phyloP scores from a whole-genome alignment of 148 eudicot genomes.

The Diospyros kaki region DNA sequence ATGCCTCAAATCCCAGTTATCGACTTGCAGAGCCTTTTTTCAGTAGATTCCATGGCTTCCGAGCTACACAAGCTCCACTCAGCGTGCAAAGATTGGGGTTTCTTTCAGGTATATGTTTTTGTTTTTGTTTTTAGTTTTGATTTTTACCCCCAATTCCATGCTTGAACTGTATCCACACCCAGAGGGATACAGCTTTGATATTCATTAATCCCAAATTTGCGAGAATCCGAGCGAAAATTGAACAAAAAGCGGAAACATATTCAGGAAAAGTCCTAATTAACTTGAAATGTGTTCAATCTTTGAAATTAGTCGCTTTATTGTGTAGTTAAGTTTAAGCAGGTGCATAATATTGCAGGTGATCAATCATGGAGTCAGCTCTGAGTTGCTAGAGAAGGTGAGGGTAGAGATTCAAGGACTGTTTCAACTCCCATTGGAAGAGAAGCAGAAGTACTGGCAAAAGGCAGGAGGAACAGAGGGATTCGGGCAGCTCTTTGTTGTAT shows the following conservation, averaged over 20 bases:
- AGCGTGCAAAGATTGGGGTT: slow-evolving; percentile 17
- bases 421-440: slow-evolving; percentile 24
- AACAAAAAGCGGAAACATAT: too few species aligned
- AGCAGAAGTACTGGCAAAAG: slow-evolving; percentile 14
- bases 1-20: not conserved
- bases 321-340: too few species aligned
- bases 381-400: slow-evolving; percentile 21
- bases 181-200: too few species aligned
- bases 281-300: too few species aligned
- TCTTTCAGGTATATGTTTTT: slow-evolving; percentile 14
- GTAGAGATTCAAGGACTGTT: slow-evolving; percentile 14
- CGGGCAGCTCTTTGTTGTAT: slow-evolving; percentile 26
- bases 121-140: too few species aligned
- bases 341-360: slow-evolving; percentile 15
- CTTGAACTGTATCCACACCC: too few species aligned
- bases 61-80: slow-evolving; percentile 13
- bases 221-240: too few species aligned
- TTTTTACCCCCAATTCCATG: too few species aligned
- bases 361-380: slow-evolving; percentile 26
- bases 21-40: slow-evolving; percentile 13
- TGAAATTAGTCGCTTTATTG: too few species aligned
- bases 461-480: slow-evolving; percentile 23
- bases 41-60: slow-evolving; percentile 4
- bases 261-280: too few species aligned
- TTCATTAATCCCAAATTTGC: too few species aligned